Base-by-base conservation (phyloP, 2,329 filamentous ascomycete species). In the Teratosphaeria zuluensis region DNA sequence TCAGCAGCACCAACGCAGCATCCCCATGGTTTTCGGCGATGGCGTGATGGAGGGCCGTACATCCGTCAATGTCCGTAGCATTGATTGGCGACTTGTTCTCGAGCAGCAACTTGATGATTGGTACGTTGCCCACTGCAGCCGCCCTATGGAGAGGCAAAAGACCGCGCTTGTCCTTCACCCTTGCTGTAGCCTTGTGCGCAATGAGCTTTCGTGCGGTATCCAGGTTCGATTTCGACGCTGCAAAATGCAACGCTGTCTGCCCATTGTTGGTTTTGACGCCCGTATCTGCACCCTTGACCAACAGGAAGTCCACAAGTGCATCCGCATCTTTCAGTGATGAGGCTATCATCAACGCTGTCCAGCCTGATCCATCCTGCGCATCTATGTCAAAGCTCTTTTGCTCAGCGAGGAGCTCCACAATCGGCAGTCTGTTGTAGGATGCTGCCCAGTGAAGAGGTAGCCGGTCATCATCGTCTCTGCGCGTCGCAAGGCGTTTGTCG, bases 401-500 rank as follows among this genome's bases (percentile, higher is more conserved):
- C 58, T 88, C 81, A 1, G 88, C 81, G 3, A 97, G 79, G 21
- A 92, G 72, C 55, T 87, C 79, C 19, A 89, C 85, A 60, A 96
- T 90, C 28, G 86, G 82, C 6, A 87, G 75, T 65, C 85, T 86
- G 71, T 94, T 95, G 73, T 89, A 88, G 24, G 92, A 94, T 1
- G 85, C 84, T 0, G 94, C 92, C 94, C 94, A 99, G 78, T 99
- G 94, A 59, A 97, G 85, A 2, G 94, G 87, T 42, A 96, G 83
- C 52, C 94, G 89, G 16, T 90, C 90, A 72, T 99, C 94, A 54
- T 89, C 87, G 69, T 99, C 94, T 68, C 77, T 79, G 68, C 85
- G 84, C 59, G 77, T 80, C 30, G 89, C 86, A 46, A 95, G 82
- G 68, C 89, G 92, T 2, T 89, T 86, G 69, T 95, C 91, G 65